Base-by-base conservation (phyloP, 2,329 filamentous ascomycete genomes). In the Keithomyces neogunnii region DNA sequence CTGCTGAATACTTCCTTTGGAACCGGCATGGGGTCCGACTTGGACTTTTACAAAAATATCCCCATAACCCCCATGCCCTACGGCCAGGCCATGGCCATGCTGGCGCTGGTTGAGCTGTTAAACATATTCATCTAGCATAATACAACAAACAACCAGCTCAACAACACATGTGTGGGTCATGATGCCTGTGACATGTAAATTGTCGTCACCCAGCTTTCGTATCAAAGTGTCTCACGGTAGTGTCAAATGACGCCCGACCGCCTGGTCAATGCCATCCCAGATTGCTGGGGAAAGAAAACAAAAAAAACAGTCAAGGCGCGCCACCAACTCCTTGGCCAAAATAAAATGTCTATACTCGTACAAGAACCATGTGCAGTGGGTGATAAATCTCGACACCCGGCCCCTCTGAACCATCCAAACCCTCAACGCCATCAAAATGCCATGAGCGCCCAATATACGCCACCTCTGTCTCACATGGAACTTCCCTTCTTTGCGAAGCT, bases 51-150 rank as follows among this genome's bases (percentile, higher is more conserved):
- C 62, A 85, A 86, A 66, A 79, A 88, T 56, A 90, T 92, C 52
- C 77, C 82, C 2, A 69, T 84, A 55, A 92, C 88, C 2, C 85
- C 84, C 59, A 92, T 91, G 88, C 88, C 87, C 5, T 91, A 91
- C 60, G 88, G 88, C 0, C 88, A 91, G 65, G 85, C 86, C 0
- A 90, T 91, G 87, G 87, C 85, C 0, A 89, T 90, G 56, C 89
- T 91, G 83, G 83, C 85, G 0, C 65, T 91, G 56, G 86, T 85
- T 0, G 88, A 92, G 68, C 87, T 85, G 59, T 63, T 88, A 66
- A 74, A 85, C 46, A 76, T 75, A 33, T 67, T 59, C 55, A 55
- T 60, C 45, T 62, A 60, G 35, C 11, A 19, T 43, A 43, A 19
- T 19, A 19, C 19, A 19, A 19, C 19, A 19, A 19, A 19, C 19